Conservation (phyloP, 2,329 filamentous ascomycete genomes). For the Harringtonia lauricola region DNA sequence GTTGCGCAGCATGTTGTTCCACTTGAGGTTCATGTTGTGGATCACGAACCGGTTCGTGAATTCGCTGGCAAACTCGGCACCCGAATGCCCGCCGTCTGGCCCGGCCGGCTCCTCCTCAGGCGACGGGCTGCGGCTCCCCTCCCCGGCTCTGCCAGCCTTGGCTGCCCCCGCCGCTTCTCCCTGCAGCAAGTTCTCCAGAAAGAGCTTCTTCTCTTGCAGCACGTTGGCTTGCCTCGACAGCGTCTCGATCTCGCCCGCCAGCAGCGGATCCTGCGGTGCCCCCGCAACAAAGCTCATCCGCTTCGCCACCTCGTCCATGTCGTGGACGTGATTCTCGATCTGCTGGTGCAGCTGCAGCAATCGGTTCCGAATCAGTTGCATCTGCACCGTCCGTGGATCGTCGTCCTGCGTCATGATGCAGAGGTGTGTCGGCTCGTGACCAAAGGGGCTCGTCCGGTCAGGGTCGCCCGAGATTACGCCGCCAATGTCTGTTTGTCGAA, state of each 20-base stretch:
- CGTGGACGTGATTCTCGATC: slow-evolving; percentile 60
- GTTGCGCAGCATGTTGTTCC: slow-evolving; percentile 93
- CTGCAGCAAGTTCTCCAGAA: slow-evolving; percentile 46
- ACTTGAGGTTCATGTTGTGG: slow-evolving; percentile 95
- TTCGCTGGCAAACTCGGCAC: slow-evolving; percentile 78
- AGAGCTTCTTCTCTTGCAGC: slow-evolving; percentile 45
- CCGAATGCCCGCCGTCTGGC: slow-evolving; percentile 32
- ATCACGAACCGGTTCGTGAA: slow-evolving; percentile 98
- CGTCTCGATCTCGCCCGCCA: slow-evolving; percentile 49
- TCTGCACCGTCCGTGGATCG: slow-evolving; percentile 81
- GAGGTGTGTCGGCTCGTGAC: slow-evolving; percentile 83
- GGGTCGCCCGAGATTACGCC: slow-evolving; percentile 70
- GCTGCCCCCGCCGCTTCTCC: slow-evolving; percentile 17
- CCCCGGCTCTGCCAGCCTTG: neutral
- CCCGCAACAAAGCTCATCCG: slow-evolving; percentile 40
- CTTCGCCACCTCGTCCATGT: slow-evolving; percentile 66
- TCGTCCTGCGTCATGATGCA: slow-evolving; percentile 91
- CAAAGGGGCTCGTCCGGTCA: slow-evolving; percentile 78
- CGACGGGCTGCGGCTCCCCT: neutral
- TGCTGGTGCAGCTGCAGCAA: slow-evolving; percentile 70
- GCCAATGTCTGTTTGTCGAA: slow-evolving; percentile 88
- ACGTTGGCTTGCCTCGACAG: slow-evolving; percentile 43
- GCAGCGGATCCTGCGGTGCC: slow-evolving; percentile 12
- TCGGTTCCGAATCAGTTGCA: slow-evolving; percentile 71
- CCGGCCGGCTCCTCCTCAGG: neutral